Evolutionary conservation across 345 rosid genomes (phyloP).

Genomic region (Litchi chinensis): DNA sequence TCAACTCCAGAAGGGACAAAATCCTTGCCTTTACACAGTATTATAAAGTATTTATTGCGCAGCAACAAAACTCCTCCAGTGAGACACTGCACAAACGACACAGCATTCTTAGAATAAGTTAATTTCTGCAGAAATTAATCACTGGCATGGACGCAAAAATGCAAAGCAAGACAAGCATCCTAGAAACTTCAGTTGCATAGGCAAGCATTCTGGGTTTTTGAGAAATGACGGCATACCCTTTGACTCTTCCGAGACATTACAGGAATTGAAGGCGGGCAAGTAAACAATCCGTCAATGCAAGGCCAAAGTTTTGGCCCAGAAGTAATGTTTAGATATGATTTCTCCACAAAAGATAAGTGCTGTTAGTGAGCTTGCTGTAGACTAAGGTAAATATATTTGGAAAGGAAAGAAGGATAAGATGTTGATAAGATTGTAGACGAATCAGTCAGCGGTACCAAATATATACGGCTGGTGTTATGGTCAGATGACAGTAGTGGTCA

Average conservation of each 20-base stretch:
- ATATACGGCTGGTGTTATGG: no score
- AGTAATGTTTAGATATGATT: neutral
- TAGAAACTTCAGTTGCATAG: neutral
- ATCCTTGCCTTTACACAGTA: slow-evolving; percentile 85
- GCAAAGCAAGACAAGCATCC: no score
- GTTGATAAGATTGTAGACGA: no score
- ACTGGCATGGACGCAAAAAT: no score
- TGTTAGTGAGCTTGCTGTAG: neutral
- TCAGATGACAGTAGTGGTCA: no score
- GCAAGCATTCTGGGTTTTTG: neutral
- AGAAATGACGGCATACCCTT: neutral
- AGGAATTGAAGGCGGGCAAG: neutral
- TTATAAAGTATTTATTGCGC: slow-evolving; percentile 69
- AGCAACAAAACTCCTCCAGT: slow-evolving; percentile 81
- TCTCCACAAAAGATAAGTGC: neutral
- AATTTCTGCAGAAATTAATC: no score
- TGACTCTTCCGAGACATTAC: neutral
- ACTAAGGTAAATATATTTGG: neutral
- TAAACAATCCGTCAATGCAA: neutral
- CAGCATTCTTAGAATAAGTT: no score
- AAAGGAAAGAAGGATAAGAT: neutral
- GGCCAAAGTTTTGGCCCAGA: neutral
- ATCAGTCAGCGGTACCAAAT: no score
- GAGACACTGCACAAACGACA: no score
- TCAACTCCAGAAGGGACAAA: slow-evolving; percentile 63